Evolutionary conservation across 805 yeast genomes (phyloP), one percentile per base, ranked within the genome.

Genomic region (Wickerhamiella domercqiae): DNA sequence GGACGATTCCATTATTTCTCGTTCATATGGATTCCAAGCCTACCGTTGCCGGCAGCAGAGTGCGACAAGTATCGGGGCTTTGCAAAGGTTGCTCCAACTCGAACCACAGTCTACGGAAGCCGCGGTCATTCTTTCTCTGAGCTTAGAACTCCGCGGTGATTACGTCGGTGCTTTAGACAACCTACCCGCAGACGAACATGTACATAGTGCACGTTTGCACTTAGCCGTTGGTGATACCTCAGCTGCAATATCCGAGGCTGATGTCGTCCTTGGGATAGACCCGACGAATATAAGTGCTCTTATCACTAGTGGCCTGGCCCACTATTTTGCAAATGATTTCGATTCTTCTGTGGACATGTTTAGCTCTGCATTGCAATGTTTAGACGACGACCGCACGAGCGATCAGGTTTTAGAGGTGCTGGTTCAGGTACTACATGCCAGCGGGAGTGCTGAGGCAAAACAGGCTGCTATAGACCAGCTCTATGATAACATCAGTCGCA

Each of bases 401-500:
- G 73, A 69, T 44, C 68, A 76, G 43, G 65, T 83, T n/a, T 73
- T 82, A 13, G 70, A 77, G 5, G 57, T 87, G 21, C 67, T 82
- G 16, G 72, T 90, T 0, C 93, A 84, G 51, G 78, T 86, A 0
- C 62, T 90, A 35, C 78, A 77, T 60, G 81, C 82, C 2, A 70
- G 71, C 39, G 78, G 73, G n/a, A 69, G 73, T 0, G 73, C 69
- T n/a, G 90, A 79, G 4, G 73, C 90, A 1, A 75, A 73, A 41
- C 78, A 74, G 44, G 86, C 84, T 1, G 94, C 96, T 0, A 51
- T 80, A 34, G 94, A 84, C 48, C 94, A 83, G 54, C 57, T 87
- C 32, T 77, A 79, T 47, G 65, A 68, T 18, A 72, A 67, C 47
- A 71, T 84, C 29, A 76, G 70, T 42, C 62, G 59, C 3, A 56